phyloP scores from a whole-genome alignment of 2,329 filamentous ascomycete genomes.

The Chaetomium sp. region DNA sequence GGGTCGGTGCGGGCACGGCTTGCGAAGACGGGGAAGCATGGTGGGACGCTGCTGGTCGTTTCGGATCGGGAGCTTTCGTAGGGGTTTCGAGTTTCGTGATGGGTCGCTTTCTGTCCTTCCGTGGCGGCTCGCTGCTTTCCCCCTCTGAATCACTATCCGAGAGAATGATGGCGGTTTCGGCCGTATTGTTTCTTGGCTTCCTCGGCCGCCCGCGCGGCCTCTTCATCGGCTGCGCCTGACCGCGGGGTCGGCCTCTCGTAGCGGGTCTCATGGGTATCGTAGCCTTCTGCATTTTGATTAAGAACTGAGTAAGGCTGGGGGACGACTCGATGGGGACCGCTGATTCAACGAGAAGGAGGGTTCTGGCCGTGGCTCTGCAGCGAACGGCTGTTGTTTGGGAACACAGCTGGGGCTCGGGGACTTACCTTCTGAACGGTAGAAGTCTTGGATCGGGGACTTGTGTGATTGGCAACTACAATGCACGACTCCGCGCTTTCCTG shows the following conservation, averaged over 20 bases:
- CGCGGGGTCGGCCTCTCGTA: neutral
- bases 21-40: neutral
- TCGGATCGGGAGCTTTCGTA: neutral
- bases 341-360: neutral
- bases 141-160: conserved; percentile 11
- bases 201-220: conserved; percentile 15
- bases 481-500: conserved; percentile 1
- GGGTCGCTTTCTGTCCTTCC: neutral
- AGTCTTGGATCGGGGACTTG: neutral
- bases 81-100: neutral
- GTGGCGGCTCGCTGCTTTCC: neutral
- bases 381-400: neutral
- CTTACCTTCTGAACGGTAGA: neutral
- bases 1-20: neutral
- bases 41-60: neutral
- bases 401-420: too few relatives aligned
- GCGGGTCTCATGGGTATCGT: neutral
- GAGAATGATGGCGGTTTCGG: conserved; percentile 20
- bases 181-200: conserved; percentile 23
- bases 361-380: neutral
- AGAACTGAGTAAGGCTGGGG: neutral
- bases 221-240: neutral
- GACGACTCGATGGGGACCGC: neutral
- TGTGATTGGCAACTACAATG: conserved; percentile 3
- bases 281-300: neutral